Conservation (phyloP, 352 stramenopile genomes). For the Aphanomyces euteiches region DNA sequence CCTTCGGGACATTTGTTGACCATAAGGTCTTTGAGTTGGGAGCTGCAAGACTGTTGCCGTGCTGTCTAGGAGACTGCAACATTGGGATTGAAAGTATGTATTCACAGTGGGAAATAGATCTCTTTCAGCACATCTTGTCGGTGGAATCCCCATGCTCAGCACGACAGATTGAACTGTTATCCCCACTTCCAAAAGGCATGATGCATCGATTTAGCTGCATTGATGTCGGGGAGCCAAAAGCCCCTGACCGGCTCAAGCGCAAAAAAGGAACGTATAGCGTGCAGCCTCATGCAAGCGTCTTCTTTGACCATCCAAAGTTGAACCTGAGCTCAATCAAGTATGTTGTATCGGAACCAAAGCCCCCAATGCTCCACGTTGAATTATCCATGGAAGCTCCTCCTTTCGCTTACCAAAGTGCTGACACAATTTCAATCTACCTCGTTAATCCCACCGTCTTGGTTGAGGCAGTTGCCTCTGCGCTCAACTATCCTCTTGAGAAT, state of each 20-base stretch:
- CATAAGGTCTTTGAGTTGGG: constrained; percentile 2
- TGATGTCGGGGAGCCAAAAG: background rate
- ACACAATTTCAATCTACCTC: constrained; percentile 3
- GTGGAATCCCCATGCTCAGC: background rate
- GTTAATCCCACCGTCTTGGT: background rate
- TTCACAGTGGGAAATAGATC: constrained; percentile 4
- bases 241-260: constrained; percentile 5
- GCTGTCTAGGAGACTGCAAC: constrained; percentile 7
- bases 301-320: constrained; percentile 9
- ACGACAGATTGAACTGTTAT: background rate
- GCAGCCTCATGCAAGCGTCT: background rate
- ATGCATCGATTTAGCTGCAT: background rate
- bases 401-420: background rate
- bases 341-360: constrained; percentile 20
- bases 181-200: background rate
- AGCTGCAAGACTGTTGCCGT: background rate
- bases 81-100: background rate
- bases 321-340: background rate
- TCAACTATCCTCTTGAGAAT: constrained; percentile 4
- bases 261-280: background rate
- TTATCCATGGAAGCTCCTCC: background rate
- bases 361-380: constrained; percentile 7
- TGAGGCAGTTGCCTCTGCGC: background rate
- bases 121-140: background rate
- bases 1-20: constrained; percentile 21